Conservation (phyloP, 257 asterid genomes). For the Solanum bukasovii region DNA sequence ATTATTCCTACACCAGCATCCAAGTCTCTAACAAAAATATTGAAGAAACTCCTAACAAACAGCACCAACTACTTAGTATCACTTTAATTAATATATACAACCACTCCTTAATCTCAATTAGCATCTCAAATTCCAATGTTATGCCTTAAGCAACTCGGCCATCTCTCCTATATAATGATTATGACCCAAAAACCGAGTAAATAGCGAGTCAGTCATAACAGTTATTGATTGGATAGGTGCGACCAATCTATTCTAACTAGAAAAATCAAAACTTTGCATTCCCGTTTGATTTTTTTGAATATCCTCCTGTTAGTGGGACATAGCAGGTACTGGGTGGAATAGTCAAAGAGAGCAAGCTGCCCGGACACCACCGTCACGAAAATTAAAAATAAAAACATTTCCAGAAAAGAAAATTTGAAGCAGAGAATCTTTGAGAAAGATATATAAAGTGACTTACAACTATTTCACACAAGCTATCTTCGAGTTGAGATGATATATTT, state of each 20-base stretch:
- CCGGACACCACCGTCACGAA: not conserved
- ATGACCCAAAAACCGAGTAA: not conserved
- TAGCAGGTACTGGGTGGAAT: not conserved
- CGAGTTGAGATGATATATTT: constrained; percentile 23
- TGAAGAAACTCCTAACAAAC: not conserved
- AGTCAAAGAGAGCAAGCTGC: not conserved
- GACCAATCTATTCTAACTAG: not conserved
- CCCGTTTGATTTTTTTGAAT: not conserved
- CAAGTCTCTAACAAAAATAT: not conserved
- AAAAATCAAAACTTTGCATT: not conserved
- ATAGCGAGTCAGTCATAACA: not conserved
- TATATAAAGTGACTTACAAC: constrained; percentile 35
- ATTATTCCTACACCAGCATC: not conserved
- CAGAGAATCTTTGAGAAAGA: not conserved
- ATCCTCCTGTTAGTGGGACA: not conserved
- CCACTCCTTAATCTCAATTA: not conserved
- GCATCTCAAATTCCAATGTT: not conserved
- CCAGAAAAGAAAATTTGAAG: not conserved
- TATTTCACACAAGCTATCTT: constrained; percentile 27
- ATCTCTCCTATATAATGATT: not conserved
- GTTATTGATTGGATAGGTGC: not conserved
- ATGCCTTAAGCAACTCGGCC: too few relatives aligned
- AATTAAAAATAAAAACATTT: not conserved
- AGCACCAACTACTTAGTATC: not conserved
- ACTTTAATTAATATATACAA: not conserved